Evolutionary conservation across 345 rosid species (phyloP).

Genomic region (Gossypioides kirkii): DNA sequence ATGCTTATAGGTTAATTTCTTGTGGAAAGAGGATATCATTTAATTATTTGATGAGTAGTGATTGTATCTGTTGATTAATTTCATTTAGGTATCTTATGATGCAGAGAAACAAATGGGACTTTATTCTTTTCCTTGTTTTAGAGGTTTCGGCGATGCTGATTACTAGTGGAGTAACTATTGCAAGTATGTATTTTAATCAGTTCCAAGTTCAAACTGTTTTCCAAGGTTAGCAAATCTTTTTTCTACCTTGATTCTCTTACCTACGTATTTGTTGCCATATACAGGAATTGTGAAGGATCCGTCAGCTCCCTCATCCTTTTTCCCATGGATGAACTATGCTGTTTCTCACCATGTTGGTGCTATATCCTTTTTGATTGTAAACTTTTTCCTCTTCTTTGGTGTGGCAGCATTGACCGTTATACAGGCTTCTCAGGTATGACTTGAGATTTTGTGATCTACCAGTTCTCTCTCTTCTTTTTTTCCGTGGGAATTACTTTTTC

Average conservation of each 20-base stretch:
- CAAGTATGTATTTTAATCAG: constrained; percentile 53
- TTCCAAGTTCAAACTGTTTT: constrained; percentile 12
- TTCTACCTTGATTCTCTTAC: neutral
- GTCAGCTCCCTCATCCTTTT: constrained; percentile 66
- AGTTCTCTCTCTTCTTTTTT: neutral
- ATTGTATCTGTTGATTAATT: constrained; percentile 13
- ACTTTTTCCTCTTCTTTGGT: constrained; percentile 77
- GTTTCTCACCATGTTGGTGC: constrained; percentile 60
- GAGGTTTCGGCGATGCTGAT: constrained; percentile 87
- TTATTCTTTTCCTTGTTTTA: constrained; percentile 79
- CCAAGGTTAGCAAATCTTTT: neutral
- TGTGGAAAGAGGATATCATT: neutral
- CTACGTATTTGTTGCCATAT: constrained; percentile 13
- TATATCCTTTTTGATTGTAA: constrained; percentile 59
- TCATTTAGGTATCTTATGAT: constrained; percentile 20
- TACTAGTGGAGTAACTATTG: constrained; percentile 79
- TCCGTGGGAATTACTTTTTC: neutral
- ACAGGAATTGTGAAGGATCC: constrained; percentile 85
- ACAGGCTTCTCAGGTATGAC: constrained; percentile 85
- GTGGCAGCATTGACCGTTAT: constrained; percentile 71
- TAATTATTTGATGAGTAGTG: neutral
- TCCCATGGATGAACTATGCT: constrained; percentile 59
- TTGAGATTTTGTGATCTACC: neutral
- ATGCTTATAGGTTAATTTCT: neutral
- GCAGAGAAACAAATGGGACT: constrained; percentile 99